Conservation (phyloP, 2,329 filamentous ascomycete species). For the Fusarium robinianum region DNA sequence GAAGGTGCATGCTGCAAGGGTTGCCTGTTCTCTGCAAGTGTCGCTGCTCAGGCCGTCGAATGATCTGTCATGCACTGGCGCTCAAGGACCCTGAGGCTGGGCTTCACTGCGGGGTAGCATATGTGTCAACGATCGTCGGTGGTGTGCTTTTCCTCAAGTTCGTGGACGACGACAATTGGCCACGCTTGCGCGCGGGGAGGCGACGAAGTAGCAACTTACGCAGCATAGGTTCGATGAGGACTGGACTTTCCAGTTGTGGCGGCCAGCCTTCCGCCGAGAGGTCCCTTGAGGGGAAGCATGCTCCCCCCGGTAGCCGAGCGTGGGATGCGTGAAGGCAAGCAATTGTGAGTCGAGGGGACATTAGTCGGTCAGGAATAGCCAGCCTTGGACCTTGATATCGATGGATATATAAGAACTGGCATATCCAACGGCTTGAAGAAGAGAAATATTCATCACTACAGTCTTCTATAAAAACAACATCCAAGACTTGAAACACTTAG, state of each 20-base stretch:
- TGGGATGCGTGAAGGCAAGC: conserved; percentile 11
- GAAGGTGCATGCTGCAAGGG: conserved; percentile 12
- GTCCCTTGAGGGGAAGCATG: conserved; percentile 15
- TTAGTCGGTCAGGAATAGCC: background rate
- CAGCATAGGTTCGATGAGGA: conserved; percentile 4
- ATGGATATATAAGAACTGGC: conserved; percentile 6
- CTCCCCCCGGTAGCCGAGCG: background rate
- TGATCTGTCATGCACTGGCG: conserved; percentile 11
- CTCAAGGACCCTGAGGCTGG: conserved; percentile 7
- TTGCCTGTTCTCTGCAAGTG: conserved; percentile 12
- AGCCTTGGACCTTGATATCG: background rate
- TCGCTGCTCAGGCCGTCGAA: conserved; percentile 6
- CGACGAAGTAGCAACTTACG: conserved; percentile 1
- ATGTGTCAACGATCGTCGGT: conserved; percentile 5
- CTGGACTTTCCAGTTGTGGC: conserved; percentile 6
- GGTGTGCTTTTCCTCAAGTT: conserved; percentile 13
- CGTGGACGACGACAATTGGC: conserved; percentile 20
- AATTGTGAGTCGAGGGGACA: background rate
- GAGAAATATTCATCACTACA: background rate
- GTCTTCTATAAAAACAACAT: conserved; percentile 1
- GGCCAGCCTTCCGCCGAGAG: conserved; percentile 1
- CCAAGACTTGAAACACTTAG: background rate
- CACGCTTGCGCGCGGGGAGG: background rate
- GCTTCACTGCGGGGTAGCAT: conserved; percentile 5
- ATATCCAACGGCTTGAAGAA: background rate